These are phyloP conservation scores for Paecilomyces sp. DNA, from an alignment of 2,329 filamentous ascomycete species.

Conservation along the genomic window DNA sequence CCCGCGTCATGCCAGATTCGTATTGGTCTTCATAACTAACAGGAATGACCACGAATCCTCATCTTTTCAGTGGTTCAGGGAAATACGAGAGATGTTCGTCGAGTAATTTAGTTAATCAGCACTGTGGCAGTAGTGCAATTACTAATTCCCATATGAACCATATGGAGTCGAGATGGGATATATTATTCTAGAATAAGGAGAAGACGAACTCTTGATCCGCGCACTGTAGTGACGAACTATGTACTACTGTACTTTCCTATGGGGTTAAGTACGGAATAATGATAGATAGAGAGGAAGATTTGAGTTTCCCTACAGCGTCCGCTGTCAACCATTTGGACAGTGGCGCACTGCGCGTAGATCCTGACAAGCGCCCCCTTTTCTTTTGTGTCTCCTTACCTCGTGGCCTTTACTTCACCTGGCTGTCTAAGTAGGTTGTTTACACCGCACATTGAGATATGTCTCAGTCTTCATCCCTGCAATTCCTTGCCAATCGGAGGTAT, in stretches of 20 bases:
- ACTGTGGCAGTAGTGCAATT: too few relatives aligned
- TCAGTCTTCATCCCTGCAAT: too few relatives aligned
- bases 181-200: neutral
- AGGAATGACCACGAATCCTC: neutral
- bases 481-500: too few relatives aligned
- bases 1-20: neutral
- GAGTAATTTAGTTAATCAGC: neutral
- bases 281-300: neutral
- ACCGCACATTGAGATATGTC: neutral
- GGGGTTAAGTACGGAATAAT: neutral
- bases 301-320: neutral
- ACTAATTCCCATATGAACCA: too few relatives aligned
- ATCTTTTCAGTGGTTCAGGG: neutral
- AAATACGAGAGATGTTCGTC: neutral
- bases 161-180: neutral
- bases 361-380: neutral
- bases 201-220: neutral
- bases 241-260: neutral
- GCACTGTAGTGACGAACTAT: neutral
- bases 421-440: neutral
- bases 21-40: neutral
- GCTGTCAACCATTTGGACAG: neutral
- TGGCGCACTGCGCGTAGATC: neutral
- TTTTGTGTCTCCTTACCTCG: neutral
- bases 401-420: too few relatives aligned